These are phyloP conservation scores for Vigna nakashimae DNA, from an alignment of 306 rosid genomes.

Conservation along the genomic window DNA sequence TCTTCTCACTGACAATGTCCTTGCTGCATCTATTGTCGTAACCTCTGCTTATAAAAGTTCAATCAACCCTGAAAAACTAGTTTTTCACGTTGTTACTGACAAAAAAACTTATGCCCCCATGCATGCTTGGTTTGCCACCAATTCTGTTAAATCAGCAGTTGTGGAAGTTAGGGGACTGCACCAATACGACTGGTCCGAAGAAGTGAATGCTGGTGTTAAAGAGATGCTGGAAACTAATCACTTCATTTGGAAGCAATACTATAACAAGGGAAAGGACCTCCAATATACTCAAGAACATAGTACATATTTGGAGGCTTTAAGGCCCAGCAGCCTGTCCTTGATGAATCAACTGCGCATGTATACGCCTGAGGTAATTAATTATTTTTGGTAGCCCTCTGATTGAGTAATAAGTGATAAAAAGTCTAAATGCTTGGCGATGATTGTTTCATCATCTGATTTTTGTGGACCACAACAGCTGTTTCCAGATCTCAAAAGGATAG, in stretches of 20 bases:
- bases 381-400: constrained; percentile 37
- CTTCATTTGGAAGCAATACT: constrained; percentile 70
- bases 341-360: constrained; percentile 87
- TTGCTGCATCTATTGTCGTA: constrained; percentile 91
- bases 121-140: constrained; percentile 97
- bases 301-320: constrained; percentile 58
- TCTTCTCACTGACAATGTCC: constrained; percentile 86
- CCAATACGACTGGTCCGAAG: constrained; percentile 91
- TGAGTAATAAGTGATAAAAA: constrained; percentile 43
- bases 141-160: constrained; percentile 65
- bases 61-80: constrained; percentile 70
- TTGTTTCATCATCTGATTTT: constrained; percentile 54
- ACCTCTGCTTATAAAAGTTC: constrained; percentile 75
- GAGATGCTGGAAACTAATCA: constrained; percentile 82
- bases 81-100: constrained; percentile 87
- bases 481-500: constrained; percentile 84
- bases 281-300: constrained; percentile 53
- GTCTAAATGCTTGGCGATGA: constrained; percentile 48
- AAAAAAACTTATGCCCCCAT: constrained; percentile 87
- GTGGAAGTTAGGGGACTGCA: constrained; percentile 93
- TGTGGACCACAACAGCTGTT: constrained; percentile 75
- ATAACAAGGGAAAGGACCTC: constrained; percentile 55
- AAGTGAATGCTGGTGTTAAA: constrained; percentile 72
- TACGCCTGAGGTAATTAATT: constrained; percentile 72
- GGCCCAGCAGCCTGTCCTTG: constrained; percentile 80